Evolutionary conservation across 2,329 filamentous ascomycete species (phyloP).

Genomic region (Fusarium globosum): DNA sequence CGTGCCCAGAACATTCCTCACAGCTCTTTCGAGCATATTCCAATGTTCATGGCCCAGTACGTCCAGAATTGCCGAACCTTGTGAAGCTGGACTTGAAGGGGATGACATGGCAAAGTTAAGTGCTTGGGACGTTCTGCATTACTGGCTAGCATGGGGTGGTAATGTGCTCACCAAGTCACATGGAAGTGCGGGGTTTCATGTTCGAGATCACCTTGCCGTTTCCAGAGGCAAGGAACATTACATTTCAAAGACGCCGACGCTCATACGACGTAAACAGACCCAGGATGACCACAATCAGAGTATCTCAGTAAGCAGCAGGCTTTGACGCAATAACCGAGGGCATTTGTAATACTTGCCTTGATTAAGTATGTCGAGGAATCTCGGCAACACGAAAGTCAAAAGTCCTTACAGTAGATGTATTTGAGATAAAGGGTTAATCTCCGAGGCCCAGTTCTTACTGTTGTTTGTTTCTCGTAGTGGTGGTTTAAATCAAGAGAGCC

Average conservation of each 20-base stretch:
- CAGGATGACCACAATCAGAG: accelerated
- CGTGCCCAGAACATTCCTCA: background rate
- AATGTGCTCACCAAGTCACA: background rate
- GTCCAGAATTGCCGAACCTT: accelerated
- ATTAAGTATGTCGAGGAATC: background rate
- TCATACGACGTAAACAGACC: accelerated
- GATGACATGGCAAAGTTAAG: background rate
- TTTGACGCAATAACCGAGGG: background rate
- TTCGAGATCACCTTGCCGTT: background rate
- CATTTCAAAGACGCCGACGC: accelerated
- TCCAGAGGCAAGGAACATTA: accelerated
- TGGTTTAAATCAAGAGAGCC: background rate
- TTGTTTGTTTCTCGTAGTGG: background rate
- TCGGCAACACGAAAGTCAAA: too few species aligned
- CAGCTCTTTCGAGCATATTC: background rate
- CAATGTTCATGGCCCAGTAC: background rate
- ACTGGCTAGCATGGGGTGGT: background rate
- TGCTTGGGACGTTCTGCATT: background rate
- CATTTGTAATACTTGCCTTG: accelerated
- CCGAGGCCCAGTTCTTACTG: accelerated
- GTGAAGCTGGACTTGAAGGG: background rate
- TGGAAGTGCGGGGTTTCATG: background rate
- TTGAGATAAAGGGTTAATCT: background rate
- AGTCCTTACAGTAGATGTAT: accelerated
- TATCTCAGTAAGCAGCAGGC: background rate